These are phyloP conservation scores for Papilionanthe hybrid DNA, from an alignment of 116 monocot species.

Conservation along the genomic window DNA sequence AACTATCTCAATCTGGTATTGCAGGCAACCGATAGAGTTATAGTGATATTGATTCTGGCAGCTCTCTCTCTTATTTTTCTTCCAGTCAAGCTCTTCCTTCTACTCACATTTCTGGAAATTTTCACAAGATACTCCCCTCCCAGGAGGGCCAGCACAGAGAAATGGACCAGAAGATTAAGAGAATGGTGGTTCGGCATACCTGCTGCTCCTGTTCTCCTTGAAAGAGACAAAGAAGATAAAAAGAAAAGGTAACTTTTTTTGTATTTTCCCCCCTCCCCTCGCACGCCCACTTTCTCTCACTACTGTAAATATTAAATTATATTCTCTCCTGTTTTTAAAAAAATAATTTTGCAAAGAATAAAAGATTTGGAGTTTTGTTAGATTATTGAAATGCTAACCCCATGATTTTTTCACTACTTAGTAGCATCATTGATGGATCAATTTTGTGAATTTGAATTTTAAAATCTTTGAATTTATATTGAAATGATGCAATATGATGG, in stretches of 20 bases:
- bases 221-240: constrained; percentile 62
- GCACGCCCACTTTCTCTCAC: no score
- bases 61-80: constrained; percentile 43
- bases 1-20: background rate
- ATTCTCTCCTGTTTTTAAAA: no score
- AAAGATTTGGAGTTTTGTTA: no score
- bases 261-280: no score
- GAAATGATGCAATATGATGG: no score
- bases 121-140: constrained; percentile 74
- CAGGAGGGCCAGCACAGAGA: constrained; percentile 71
- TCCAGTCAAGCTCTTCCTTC: constrained; percentile 38
- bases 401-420: no score
- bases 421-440: no score
- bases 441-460: no score
- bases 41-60: constrained; percentile 38
- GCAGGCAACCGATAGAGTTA: constrained; percentile 67
- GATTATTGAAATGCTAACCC: background rate
- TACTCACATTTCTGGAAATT: constrained; percentile 59
- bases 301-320: no score
- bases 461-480: no score
- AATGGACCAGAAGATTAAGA: constrained; percentile 61
- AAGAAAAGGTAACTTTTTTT: constrained; percentile 26
- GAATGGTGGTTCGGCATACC: constrained; percentile 99
- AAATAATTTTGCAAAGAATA: no score
- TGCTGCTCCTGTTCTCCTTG: constrained; percentile 79